A percentile compares a stretch with the other conserved stretches of the same genome.
These are phyloP conservation scores for Naganishia albida DNA, from an alignment of 1,284 basidiomycete species.

Conservation along the genomic window DNA sequence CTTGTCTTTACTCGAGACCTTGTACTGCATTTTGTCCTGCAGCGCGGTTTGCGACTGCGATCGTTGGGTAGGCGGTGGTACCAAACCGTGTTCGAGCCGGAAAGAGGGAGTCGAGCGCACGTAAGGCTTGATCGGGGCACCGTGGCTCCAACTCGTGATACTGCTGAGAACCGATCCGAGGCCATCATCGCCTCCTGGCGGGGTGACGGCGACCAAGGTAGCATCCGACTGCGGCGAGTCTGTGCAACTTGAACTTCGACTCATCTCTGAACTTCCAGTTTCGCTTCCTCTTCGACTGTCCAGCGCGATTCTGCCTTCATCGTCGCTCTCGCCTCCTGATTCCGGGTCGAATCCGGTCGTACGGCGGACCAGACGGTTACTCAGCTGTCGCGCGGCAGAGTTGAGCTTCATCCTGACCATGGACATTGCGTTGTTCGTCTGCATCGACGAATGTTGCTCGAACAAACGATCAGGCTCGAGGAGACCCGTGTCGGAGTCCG, in stretches of 20 bases:
- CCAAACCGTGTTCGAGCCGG: not conserved
- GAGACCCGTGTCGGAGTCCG: not conserved
- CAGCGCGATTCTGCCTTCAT: not conserved
- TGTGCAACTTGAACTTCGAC: conserved; percentile 5
- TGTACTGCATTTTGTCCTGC: conserved; percentile 4
- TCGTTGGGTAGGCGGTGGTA: not conserved
- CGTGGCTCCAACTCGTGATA: conserved; percentile 1
- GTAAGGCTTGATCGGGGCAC: not conserved
- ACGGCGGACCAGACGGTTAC: conserved; percentile 13
- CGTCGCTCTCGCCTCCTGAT: conserved; percentile 3
- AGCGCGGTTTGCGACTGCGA: not conserved
- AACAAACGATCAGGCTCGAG: not conserved
- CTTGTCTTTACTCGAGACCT: conserved; percentile 2
- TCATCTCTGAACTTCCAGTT: not conserved
- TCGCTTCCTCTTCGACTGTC: not conserved
- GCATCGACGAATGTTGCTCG: conserved; percentile 9
- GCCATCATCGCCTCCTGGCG: conserved; percentile 14
- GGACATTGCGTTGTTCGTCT: conserved; percentile 2
- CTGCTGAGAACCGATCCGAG: conserved; percentile 4
- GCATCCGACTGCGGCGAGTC: conserved; percentile 14
- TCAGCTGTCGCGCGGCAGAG: conserved; percentile 15
- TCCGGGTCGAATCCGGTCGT: conserved; percentile 17
- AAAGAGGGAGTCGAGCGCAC: not conserved
- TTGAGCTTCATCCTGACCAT: conserved; percentile 10
- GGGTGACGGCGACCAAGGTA: conserved; percentile 5